Evolutionary conservation across 768 basidiomycete species (phyloP), one percentile per base, ranked within the genome.

Genomic region (Tulasnella sp.): DNA sequence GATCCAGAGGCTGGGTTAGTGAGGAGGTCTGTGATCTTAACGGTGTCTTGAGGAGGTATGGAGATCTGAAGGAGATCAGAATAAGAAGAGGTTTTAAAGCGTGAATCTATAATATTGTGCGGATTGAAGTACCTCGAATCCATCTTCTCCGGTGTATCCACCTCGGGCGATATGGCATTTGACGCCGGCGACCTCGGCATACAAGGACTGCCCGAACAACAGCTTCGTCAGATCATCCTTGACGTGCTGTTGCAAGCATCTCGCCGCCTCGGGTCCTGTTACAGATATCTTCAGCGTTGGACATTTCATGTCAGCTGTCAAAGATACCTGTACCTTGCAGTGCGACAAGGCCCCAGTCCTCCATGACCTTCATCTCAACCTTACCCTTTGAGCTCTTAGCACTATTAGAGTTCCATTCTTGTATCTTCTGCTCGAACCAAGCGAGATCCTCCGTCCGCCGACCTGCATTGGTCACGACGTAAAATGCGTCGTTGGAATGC

Each of bases 141-240:
- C 96, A 70, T 99, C 96, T 72, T 99, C 96, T 10, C 96, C 96
- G 0, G 96, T 98, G 72, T 99, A 99, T 3, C 96, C 96, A 27
- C 92, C 90, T 15, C 96, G 82, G 7, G 92, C 87, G 29, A 98
- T 81, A 68, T 98, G 92, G 34, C 89, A 78, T 67, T 82, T 83
- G 64, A 83, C 80, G 60, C 82, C 84, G 60, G 84, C 84, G 43
- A 96, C 77, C 0, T 85, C 81, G 8, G 90, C 78, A 67, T 82
- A 91, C 0, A 86, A 84, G 19, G 87, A 85, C 62, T 80, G 83
- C 41, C 92, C 92, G 66, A 99, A 97, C 25, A 84, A 85, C 51
- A 98, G 73, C 42, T 76, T 72, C 21, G 73, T 71, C 10, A 98
- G 76, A 69, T 92, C 86, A 65, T 79, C 85, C 9, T 83, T 78